Base-by-base conservation (phyloP, 495 filamentous ascomycete species). In the Astrothelium subdiscretum region DNA sequence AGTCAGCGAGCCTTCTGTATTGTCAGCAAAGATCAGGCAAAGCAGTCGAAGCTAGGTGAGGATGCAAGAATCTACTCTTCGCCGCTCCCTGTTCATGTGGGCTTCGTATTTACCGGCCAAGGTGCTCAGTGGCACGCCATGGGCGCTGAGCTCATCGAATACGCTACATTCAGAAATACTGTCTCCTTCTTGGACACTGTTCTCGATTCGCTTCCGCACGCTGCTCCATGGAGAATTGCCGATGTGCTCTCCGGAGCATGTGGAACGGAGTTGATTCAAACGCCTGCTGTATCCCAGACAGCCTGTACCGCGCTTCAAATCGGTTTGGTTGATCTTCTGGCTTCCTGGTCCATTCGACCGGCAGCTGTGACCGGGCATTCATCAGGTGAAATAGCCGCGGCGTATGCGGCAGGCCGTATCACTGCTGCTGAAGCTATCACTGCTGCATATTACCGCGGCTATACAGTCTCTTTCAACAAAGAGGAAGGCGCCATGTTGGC, bases 321-420 rank as follows among this genome's bases (percentile, higher is more conserved):
- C 8, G 63, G 64, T 31, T 20, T 67, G 0, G 63, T 68, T 10
- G 67, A 71, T 29, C 35, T 75, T 10, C 62, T 71, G 1, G 57
- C 13, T 0, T 61, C 63, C 0, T 75, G 71, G 68, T 68, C 62
- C n/a, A 64, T 78, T 35, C 20, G 31, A 5, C 69, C 72, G 0
- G 26, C 51, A 12, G 70, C 72, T 0, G 82, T 85, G 0, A 69
- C 80, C 3, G 83, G 85, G 0, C 84, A 87, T 68, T 87, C 84
- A 0, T 82, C 79, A 0, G 85, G 85, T 2, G 84, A 88, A 68
- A 84, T 87, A 32, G 83, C 76, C 1, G 82, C 83, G 8, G 83
- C 84, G 0, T 87, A 85, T 68, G 81, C 82, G 18, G 74, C 81
- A 11, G 82, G 77, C 2, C 72, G 69, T 3, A 60, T 86, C 10